These are phyloP conservation scores for Magnaporthiopsis rhizophila DNA, from an alignment of 2,329 filamentous ascomycete species.

Conservation along the genomic window DNA sequence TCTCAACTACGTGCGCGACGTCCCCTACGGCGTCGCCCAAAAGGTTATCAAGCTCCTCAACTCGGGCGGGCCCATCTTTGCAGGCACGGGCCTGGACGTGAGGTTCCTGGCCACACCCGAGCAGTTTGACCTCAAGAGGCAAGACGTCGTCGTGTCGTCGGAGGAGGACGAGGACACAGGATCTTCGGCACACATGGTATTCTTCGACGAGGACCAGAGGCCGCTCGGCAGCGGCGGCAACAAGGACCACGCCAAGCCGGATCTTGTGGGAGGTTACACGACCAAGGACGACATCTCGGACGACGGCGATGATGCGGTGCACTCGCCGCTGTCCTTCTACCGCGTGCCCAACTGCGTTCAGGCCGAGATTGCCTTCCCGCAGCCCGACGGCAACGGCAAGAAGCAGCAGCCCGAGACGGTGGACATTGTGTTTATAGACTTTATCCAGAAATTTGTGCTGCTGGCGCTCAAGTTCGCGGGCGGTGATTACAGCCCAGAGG, in stretches of 20 bases:
- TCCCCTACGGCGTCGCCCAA: slow-evolving; percentile 69
- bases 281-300: slow-evolving; percentile 75
- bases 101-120: slow-evolving; percentile 44
- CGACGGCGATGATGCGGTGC: slow-evolving; percentile 87
- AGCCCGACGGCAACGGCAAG: slow-evolving; percentile 18
- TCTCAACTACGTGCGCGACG: slow-evolving; percentile 68
- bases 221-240: slow-evolving; percentile 20
- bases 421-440: slow-evolving; percentile 87
- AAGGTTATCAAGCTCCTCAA: slow-evolving; percentile 58
- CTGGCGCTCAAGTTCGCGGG: slow-evolving; percentile 59
- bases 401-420: slow-evolving; percentile 56
- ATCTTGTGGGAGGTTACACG: slow-evolving; percentile 66
- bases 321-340: slow-evolving; percentile 67
- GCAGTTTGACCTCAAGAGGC: slow-evolving; percentile 24
- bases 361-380: slow-evolving; percentile 55
- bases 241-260: slow-evolving; percentile 22
- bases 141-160: slow-evolving; percentile 10
- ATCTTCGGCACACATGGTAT: neutral
- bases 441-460: slow-evolving; percentile 76
- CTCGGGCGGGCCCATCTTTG: slow-evolving; percentile 41
- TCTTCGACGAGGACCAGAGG: slow-evolving; percentile 18
- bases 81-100: slow-evolving; percentile 27
- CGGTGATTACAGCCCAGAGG: slow-evolving; percentile 36
- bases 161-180: neutral
- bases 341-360: slow-evolving; percentile 78